These are phyloP conservation scores for Phragmites australis DNA, from an alignment of 176 grass and related monocot species.

Conservation along the genomic window DNA sequence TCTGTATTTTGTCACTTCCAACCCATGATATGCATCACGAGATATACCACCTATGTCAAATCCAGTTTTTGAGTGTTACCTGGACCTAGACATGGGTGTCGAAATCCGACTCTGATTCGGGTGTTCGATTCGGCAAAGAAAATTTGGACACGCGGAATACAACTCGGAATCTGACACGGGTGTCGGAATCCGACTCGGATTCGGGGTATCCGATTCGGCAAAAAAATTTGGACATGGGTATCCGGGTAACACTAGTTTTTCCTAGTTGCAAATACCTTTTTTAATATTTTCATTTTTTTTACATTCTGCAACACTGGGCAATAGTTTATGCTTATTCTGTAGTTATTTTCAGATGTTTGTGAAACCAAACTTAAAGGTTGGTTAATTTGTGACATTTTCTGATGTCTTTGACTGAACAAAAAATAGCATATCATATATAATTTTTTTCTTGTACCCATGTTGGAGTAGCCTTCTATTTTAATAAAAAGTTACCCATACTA, in stretches of 20 bases:
- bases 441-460: background rate
- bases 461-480: background rate
- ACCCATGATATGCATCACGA: background rate
- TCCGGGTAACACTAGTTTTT: no score
- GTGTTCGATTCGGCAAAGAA: no score
- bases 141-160: no score
- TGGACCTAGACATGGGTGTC: no score
- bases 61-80: no score
- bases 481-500: background rate
- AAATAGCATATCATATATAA: background rate
- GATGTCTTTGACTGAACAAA: slow-evolving; percentile 11
- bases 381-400: background rate
- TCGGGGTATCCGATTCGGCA: no score
- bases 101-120: no score
- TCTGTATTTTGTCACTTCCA: background rate
- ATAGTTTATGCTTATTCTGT: background rate
- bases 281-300: background rate
- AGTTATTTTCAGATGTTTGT: background rate
- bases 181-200: no score
- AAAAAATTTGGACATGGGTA: no score
- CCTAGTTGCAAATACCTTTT: background rate
- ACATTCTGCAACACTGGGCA: background rate
- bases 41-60: background rate
- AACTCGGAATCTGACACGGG: no score
- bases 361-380: background rate